A percentile compares a stretch with the other conserved stretches of the same genome.
These are phyloP conservation scores for Monilinia fructigena DNA, from an alignment of 2,329 filamentous ascomycete species.

Conservation along the genomic window DNA sequence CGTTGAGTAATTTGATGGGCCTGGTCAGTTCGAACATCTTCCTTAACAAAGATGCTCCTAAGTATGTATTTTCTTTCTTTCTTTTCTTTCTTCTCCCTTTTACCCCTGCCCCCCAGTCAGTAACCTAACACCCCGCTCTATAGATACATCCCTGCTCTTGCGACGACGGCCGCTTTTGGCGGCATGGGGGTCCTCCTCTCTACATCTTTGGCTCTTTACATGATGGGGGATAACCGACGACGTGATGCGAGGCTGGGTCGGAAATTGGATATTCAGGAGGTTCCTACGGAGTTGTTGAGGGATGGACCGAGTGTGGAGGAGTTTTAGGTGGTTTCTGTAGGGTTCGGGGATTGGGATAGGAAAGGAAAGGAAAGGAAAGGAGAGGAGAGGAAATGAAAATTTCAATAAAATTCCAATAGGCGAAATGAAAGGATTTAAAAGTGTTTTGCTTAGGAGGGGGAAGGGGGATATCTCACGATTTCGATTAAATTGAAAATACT, in stretches of 20 bases:
- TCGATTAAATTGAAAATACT: too few relatives aligned
- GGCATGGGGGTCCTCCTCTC: slow-evolving; percentile 58
- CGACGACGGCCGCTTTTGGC: slow-evolving; percentile 65
- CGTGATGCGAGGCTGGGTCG: slow-evolving; percentile 34
- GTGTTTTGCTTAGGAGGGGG: too few relatives aligned
- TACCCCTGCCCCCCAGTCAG: slow-evolving; percentile 43
- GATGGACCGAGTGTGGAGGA: slow-evolving; percentile 54
- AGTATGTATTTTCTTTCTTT: slow-evolving; percentile 54
- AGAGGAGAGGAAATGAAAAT: background rate
- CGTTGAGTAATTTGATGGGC: slow-evolving; percentile 65
- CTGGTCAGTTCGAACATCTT: slow-evolving; percentile 70
- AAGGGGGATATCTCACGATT: too few relatives aligned
- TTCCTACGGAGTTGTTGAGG: slow-evolving; percentile 55
- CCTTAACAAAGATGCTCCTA: slow-evolving; percentile 59
- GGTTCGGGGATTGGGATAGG: background rate
- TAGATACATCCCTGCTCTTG: slow-evolving; percentile 60
- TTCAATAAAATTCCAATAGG: too few relatives aligned
- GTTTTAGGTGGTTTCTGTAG: slow-evolving; percentile 58
- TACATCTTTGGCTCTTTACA: slow-evolving; percentile 55
- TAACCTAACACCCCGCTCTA: background rate
- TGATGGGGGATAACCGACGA: slow-evolving; percentile 53
- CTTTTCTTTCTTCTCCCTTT: slow-evolving; percentile 55
- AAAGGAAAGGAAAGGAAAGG: background rate
- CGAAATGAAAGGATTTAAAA: too few relatives aligned
- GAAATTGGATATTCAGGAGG: slow-evolving; percentile 44